These are phyloP conservation scores for Sindora glabra DNA, from an alignment of 306 rosid genomes.

Conservation along the genomic window DNA sequence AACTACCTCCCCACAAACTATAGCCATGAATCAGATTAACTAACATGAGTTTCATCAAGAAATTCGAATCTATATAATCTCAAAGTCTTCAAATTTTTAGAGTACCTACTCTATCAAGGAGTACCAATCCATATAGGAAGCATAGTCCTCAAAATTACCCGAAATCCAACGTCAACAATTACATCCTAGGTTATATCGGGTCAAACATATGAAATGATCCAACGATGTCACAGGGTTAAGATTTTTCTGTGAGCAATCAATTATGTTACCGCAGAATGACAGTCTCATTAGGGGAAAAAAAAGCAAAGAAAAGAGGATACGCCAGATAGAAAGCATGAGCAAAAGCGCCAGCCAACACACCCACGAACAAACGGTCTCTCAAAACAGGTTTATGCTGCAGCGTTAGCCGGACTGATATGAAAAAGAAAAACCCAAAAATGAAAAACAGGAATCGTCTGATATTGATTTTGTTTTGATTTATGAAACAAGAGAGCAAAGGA, in stretches of 20 bases:
- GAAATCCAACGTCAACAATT: background rate
- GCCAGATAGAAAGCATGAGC: slow-evolving; percentile 77
- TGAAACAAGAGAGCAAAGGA: background rate
- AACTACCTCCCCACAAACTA: background rate
- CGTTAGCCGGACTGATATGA: slow-evolving; percentile 60
- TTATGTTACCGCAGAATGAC: too few species aligned
- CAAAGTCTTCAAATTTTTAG: too few species aligned
- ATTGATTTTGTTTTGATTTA: too few species aligned
- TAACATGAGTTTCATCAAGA: background rate
- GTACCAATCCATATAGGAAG: background rate
- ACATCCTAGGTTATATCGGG: background rate
- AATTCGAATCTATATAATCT: too few species aligned
- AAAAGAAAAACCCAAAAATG: background rate
- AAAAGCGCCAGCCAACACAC: slow-evolving; percentile 78
- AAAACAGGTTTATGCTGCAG: slow-evolving; percentile 73
- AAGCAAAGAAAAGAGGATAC: slow-evolving; percentile 99
- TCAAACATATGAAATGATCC: background rate
- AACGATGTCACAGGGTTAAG: too few species aligned
- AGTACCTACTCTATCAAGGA: background rate
- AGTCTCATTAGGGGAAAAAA: too few species aligned
- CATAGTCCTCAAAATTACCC: background rate
- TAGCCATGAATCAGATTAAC: background rate
- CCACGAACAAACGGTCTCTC: slow-evolving; percentile 80
- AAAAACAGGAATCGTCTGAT: too few species aligned
- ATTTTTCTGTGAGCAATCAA: too few species aligned